Evolutionary conservation across 495 filamentous ascomycete species (phyloP).

Genomic region (Cladorrhinum samala): DNA sequence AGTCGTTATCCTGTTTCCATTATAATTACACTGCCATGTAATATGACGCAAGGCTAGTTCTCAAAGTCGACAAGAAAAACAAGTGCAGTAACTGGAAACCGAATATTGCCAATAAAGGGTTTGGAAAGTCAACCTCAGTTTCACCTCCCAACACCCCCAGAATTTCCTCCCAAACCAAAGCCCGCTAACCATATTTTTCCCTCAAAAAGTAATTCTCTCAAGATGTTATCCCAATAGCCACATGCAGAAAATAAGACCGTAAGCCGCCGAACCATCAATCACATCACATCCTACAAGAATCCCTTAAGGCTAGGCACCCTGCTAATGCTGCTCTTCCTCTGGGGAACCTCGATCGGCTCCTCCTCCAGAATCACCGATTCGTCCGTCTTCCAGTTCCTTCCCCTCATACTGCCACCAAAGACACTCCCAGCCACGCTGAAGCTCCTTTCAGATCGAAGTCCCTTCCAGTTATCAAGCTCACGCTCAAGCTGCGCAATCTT

Average conservation of each 20-base stretch:
- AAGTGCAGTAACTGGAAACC: background rate
- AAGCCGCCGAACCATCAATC: background rate
- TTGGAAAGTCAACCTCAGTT: background rate
- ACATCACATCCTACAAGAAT: conserved; percentile 36
- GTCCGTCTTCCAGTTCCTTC: conserved; percentile 24
- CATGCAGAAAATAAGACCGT: background rate
- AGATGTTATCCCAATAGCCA: background rate
- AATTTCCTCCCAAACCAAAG: background rate
- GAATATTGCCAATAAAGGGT: too few relatives aligned
- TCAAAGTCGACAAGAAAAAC: background rate
- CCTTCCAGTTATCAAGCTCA: conserved; percentile 83
- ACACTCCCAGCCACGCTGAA: conserved; percentile 22
- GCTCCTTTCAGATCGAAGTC: conserved; percentile 58
- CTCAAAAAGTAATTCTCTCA: background rate
- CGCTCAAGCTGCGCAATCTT: conserved; percentile 75
- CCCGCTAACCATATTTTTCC: background rate
- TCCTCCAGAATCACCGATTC: conserved; percentile 23
- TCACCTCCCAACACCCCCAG: background rate
- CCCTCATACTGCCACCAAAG: conserved; percentile 29
- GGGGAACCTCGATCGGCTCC: conserved; percentile 46
- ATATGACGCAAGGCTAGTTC: background rate
- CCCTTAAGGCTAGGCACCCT: conserved; percentile 49
- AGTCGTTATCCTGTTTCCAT: background rate
- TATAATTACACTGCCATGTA: background rate
- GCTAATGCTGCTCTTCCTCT: conserved; percentile 50